A percentile compares a stretch with the other conserved stretches of the same genome.
Evolutionary conservation across 2,329 filamentous ascomycete genomes (phyloP).

Genomic region (Fusarium cicatricum): DNA sequence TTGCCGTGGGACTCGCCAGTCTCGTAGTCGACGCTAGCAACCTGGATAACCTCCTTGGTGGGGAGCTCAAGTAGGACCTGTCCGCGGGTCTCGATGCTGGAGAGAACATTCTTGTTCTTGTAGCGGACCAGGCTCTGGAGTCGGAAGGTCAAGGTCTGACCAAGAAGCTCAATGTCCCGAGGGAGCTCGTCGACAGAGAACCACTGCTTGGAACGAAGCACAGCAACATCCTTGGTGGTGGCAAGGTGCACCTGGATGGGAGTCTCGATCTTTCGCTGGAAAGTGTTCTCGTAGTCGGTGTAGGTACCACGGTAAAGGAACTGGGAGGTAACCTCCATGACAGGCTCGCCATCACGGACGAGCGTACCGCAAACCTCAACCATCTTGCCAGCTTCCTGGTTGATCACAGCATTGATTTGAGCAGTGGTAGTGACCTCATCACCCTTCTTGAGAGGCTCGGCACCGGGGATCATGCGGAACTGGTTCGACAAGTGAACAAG

Average conservation of each 20-base stretch:
- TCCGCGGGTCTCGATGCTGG: slow-evolving; percentile 88
- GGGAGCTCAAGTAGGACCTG: slow-evolving; percentile 94
- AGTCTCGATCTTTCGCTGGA: slow-evolving; percentile 96
- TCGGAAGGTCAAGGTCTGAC: slow-evolving; percentile 95
- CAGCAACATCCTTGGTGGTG: slow-evolving; percentile 89
- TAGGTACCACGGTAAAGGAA: slow-evolving; percentile 96
- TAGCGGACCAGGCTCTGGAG: slow-evolving; percentile 90
- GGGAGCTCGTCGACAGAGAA: slow-evolving; percentile 79
- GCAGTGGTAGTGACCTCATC: slow-evolving; percentile 93
- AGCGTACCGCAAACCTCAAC: slow-evolving; percentile 99
- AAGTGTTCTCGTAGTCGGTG: slow-evolving; percentile 95
- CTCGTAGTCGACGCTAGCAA: slow-evolving; percentile 96
- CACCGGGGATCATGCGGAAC: slow-evolving; percentile 98
- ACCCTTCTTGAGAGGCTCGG: slow-evolving; percentile 93
- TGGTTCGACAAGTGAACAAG: slow-evolving; percentile 96
- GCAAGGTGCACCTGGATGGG: slow-evolving; percentile 91
- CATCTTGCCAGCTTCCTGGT: slow-evolving; percentile 99
- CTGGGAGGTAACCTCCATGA: slow-evolving; percentile 99
- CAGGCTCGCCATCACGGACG: slow-evolving; percentile 78
- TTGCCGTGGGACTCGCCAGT: slow-evolving; percentile 92
- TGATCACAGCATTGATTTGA: slow-evolving; percentile 96
- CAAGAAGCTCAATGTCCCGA: slow-evolving; percentile 83
- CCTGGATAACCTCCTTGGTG: slow-evolving; percentile 96
- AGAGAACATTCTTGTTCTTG: slow-evolving; percentile 94
- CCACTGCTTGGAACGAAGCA: slow-evolving; percentile 97